These are phyloP conservation scores for Brassica nigra DNA, from an alignment of 345 rosid species.

Conservation along the genomic window DNA sequence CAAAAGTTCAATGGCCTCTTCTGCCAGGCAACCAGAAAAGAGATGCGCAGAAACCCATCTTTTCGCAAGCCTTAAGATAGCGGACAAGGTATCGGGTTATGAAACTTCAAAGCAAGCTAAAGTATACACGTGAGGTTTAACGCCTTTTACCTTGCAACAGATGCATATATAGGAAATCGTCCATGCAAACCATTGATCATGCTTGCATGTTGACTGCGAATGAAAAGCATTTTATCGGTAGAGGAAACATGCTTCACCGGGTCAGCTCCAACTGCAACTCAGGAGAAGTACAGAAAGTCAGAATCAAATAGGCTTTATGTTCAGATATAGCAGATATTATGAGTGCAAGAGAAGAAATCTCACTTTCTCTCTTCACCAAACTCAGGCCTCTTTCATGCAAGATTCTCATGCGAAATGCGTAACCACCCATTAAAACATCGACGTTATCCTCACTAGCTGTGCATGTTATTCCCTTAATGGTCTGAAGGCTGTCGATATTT, in stretches of 20 bases:
- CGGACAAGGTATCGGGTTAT: conserved; percentile 3
- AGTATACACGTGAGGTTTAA: conserved; percentile 12
- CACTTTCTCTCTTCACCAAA: conserved; percentile 75
- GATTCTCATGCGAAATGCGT: conserved; percentile 78
- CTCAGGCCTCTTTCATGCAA: conserved; percentile 87
- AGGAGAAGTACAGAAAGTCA: conserved; percentile 23
- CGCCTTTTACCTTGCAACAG: conserved; percentile 66
- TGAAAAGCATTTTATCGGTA: conserved; percentile 67
- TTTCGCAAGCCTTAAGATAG: conserved; percentile 76
- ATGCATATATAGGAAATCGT: conserved; percentile 60
- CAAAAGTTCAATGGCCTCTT: conserved; percentile 83
- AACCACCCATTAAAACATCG: conserved; percentile 74
- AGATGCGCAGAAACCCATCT: conserved; percentile 92
- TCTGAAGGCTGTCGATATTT: conserved; percentile 61
- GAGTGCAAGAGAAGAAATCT: conserved; percentile 42
- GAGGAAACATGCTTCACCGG: conserved; percentile 59
- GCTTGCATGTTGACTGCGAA: conserved; percentile 86
- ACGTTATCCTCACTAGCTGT: conserved; percentile 74
- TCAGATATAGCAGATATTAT: conserved; percentile 12
- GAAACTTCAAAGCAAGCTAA: conserved; percentile 19
- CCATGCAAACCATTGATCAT: conserved; percentile 88
- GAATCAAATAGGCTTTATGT: conserved; percentile 11
- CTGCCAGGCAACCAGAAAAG: conserved; percentile 86
- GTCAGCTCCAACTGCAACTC: conserved; percentile 55
- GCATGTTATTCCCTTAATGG: conserved; percentile 66